Evolutionary conservation across 140 eudicot genomes (phyloP).

Genomic region (Senecio squalidus): DNA sequence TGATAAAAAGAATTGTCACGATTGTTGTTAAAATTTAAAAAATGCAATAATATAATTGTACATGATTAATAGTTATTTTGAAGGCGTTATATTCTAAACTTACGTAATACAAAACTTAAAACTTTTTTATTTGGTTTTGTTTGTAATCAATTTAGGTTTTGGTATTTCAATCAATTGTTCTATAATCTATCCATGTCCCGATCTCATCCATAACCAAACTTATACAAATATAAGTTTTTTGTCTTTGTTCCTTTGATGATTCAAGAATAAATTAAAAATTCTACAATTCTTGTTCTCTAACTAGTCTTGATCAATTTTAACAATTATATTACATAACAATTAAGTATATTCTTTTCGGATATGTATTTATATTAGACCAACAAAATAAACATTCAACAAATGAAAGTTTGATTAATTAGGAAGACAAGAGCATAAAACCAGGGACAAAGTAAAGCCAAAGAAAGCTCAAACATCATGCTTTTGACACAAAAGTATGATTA

Average conservation of each 20-base stretch:
- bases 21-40: no score
- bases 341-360: neutral
- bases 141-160: no score
- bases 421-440: slow-evolving; percentile 26
- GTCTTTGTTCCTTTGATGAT: neutral
- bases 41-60: no score
- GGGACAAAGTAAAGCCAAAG: slow-evolving; percentile 30
- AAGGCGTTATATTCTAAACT: no score
- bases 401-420: slow-evolving; percentile 10
- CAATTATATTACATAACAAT: neutral
- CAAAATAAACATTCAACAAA: slow-evolving; percentile 10
- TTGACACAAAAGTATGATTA: slow-evolving; percentile 33
- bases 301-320: neutral
- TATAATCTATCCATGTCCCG: neutral
- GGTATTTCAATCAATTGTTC: neutral
- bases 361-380: neutral
- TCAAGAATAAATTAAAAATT: no score
- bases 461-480: slow-evolving; percentile 25
- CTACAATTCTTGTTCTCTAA: neutral
- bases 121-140: no score
- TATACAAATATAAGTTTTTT: neutral
- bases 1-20: no score
- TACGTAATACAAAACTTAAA: no score
- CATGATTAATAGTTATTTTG: no score
- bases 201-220: neutral